A percentile compares a stretch with the other conserved stretches of the same genome.
phyloP scores from a whole-genome alignment of 2,329 filamentous ascomycete genomes.

The Chalara sp. region DNA sequence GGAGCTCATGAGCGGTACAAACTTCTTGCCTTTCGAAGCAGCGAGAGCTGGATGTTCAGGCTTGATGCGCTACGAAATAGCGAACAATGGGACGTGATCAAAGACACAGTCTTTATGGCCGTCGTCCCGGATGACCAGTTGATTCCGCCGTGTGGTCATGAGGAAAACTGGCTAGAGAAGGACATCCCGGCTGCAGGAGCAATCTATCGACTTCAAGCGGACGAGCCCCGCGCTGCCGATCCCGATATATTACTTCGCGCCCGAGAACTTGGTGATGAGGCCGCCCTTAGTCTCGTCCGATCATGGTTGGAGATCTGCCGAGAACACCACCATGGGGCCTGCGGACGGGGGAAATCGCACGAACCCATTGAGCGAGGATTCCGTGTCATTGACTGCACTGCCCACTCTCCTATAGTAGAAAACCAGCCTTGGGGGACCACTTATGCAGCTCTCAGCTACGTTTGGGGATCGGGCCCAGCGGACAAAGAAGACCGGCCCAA shows the following conservation, averaged over 20 bases:
- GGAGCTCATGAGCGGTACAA: not conserved
- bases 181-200: conserved; percentile 1
- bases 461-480: conserved; percentile 2
- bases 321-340: not conserved
- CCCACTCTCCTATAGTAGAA: not conserved
- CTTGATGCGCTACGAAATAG: not conserved
- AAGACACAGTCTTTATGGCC: conserved; percentile 4
- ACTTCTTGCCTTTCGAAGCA: conserved; percentile 3
- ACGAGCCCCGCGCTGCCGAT: conserved; percentile 2
- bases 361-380: not conserved
- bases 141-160: conserved; percentile 1
- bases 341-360: not conserved
- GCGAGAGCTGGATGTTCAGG: conserved; percentile 2
- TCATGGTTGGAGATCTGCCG: not conserved
- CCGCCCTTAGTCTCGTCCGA: not conserved
- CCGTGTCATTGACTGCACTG: conserved; percentile 1
- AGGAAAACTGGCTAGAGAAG: conserved; percentile 2
- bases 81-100: not conserved
- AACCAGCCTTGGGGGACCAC: not conserved
- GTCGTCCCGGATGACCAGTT: conserved; percentile 1
- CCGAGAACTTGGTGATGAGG: not conserved
- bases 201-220: conserved; percentile 1
- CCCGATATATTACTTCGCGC: not conserved
- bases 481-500: conserved; percentile 4
- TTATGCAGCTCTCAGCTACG: conserved; percentile 9